Evolutionary conservation across 1,139 yeast species (phyloP).

Genomic region (Protomyces macrosporus): DNA sequence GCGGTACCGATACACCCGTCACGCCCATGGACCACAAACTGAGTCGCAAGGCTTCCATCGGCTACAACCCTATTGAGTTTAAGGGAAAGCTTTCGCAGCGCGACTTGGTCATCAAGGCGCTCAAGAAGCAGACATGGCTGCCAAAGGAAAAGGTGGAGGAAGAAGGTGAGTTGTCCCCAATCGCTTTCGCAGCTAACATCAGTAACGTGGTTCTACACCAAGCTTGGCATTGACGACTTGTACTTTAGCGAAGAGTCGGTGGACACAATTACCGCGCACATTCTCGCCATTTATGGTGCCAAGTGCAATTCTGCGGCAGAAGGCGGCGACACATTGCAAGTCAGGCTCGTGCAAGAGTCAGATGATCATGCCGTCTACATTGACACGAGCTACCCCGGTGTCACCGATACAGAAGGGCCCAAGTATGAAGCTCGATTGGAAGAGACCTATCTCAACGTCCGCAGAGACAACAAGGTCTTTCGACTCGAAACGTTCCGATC

Average conservation of each 20-base stretch:
- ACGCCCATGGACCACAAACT: slow-evolving; percentile 19
- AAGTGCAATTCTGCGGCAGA: slow-evolving; percentile 81
- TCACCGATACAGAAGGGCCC: slow-evolving; percentile 41
- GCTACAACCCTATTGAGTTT: slow-evolving; percentile 7
- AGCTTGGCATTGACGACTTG: slow-evolving; percentile 81
- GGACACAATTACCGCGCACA: slow-evolving; percentile 72
- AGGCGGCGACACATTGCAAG: slow-evolving; percentile 47
- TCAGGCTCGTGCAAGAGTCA: slow-evolving; percentile 68
- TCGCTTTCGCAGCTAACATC: background rate
- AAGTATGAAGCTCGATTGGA: slow-evolving; percentile 67
- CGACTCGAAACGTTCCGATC: slow-evolving; percentile 84
- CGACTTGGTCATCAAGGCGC: slow-evolving; percentile 7
- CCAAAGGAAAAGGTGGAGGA: slow-evolving; percentile 21
- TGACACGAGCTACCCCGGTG: slow-evolving; percentile 54
- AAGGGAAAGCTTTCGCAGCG: slow-evolving; percentile 21
- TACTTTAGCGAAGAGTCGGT: slow-evolving; percentile 85
- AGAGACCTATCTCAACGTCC: slow-evolving; percentile 65
- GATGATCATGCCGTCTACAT: slow-evolving; percentile 89
- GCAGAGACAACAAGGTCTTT: slow-evolving; percentile 48
- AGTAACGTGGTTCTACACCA: slow-evolving; percentile 69
- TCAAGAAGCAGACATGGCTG: slow-evolving; percentile 18
- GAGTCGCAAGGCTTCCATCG: slow-evolving; percentile 7
- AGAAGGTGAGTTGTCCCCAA: slow-evolving; percentile 27
- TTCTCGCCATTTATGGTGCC: slow-evolving; percentile 83
- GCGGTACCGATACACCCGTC: slow-evolving; percentile 18